A percentile compares a stretch with the other conserved stretches of the same genome.
Conservation (phyloP, 192 early-diverging fungal genomes). For the Backusella macrospora region DNA sequence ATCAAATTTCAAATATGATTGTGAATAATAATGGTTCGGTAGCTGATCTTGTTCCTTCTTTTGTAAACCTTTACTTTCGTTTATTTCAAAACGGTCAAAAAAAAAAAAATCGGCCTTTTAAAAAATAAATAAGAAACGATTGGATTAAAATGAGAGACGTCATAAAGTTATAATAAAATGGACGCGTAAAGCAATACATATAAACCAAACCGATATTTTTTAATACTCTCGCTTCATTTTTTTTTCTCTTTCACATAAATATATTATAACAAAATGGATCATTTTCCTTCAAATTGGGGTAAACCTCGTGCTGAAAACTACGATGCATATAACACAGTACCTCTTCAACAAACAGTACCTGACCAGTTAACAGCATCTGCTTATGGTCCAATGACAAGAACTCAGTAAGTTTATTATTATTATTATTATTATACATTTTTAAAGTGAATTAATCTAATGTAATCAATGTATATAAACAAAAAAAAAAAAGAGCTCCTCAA, state of each 20-base stretch:
- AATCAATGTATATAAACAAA: conserved; percentile 5
- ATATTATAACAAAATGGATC: conserved; percentile 57
- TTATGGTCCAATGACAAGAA: conserved; percentile 56
- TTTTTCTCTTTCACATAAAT: background rate
- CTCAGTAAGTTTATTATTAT: conserved; percentile 49
- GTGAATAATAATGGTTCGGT: background rate
- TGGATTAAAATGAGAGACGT: conserved; percentile 11
- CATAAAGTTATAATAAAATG: conserved; percentile 12
- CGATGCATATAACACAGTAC: conserved; percentile 58
- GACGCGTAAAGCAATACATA: conserved; percentile 9
- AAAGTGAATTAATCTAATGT: background rate
- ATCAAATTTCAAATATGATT: background rate
- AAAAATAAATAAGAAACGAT: background rate
- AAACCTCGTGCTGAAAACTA: conserved; percentile 66
- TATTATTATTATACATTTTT: conserved; percentile 14
- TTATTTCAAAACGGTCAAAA: too few relatives aligned
- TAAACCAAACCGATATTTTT: background rate
- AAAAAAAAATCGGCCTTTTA: background rate
- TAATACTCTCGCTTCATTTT: background rate
- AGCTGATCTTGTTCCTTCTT: background rate
- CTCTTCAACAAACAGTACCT: conserved; percentile 53
- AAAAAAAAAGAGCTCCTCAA: conserved; percentile 66
- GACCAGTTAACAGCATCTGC: conserved; percentile 48
- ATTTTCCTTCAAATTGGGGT: conserved; percentile 79
- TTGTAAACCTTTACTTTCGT: background rate